Conservation (phyloP, 768 basidiomycete genomes). For the Boletus pseudopeckii region DNA sequence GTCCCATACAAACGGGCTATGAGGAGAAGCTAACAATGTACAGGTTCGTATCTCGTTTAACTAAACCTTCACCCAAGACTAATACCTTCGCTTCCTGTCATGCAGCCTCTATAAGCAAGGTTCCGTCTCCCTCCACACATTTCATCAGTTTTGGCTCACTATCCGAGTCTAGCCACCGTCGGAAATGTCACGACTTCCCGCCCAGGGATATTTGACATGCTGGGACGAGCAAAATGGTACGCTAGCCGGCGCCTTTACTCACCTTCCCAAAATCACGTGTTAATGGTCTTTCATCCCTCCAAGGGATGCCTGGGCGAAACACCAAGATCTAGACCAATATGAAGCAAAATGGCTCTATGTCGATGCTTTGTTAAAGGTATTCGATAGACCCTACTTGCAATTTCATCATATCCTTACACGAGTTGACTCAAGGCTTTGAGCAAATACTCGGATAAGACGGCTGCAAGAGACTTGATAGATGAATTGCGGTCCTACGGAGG, state of each 20-base stretch:
- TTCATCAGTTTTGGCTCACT: neutral
- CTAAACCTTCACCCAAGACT: neutral
- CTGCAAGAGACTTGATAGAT: conserved; percentile 68
- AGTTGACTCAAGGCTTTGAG: conserved; percentile 55
- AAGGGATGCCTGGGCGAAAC: conserved; percentile 96
- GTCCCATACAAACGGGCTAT: conserved; percentile 93
- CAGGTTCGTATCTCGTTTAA: conserved; percentile 47
- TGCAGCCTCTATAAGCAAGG: conserved; percentile 90
- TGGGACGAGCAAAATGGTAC: conserved; percentile 91
- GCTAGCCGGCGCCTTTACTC: conserved; percentile 13
- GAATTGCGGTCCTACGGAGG: conserved; percentile 78
- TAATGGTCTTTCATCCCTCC: conserved; percentile 1
- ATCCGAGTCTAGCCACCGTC: conserved; percentile 62
- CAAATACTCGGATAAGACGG: conserved; percentile 80
- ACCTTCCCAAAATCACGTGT: conserved; percentile 20
- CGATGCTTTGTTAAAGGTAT: conserved; percentile 78
- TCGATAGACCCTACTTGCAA: conserved; percentile 1
- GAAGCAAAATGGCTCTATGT: conserved; percentile 92
- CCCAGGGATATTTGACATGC: conserved; percentile 87
- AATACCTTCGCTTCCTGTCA: conserved; percentile 3
- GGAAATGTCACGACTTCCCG: conserved; percentile 79
- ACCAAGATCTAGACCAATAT: conserved; percentile 70
- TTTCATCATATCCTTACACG: neutral
- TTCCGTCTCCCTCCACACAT: conserved; percentile 25
- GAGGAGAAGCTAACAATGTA: conserved; percentile 95